Conservation (phyloP, 2,329 filamentous ascomycete genomes). For the Pseudocercospora eumusae region DNA sequence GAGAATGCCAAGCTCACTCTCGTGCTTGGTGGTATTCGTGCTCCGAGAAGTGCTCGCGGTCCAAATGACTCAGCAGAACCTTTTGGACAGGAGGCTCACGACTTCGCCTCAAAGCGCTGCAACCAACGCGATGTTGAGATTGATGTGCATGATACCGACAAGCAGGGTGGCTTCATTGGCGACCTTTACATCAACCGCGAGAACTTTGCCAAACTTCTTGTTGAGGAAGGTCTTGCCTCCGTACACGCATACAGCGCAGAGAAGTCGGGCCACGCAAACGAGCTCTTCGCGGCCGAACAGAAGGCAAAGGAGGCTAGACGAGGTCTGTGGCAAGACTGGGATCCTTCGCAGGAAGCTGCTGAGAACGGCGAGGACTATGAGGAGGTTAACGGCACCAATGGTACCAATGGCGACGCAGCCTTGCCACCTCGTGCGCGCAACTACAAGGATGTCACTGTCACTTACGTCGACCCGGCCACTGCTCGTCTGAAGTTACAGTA, state of each 20-base stretch:
- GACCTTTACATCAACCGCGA: slow-evolving; percentile 91
- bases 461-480: slow-evolving; percentile 75
- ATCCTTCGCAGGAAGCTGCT: slow-evolving; percentile 79
- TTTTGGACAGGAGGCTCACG: slow-evolving; percentile 91
- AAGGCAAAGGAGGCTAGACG: slow-evolving; percentile 86
- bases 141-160: slow-evolving; percentile 91
- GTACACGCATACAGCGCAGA: slow-evolving; percentile 96
- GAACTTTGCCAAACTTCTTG: slow-evolving; percentile 88
- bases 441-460: slow-evolving; percentile 91
- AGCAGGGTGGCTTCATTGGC: slow-evolving; percentile 95
- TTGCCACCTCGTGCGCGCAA: slow-evolving; percentile 70
- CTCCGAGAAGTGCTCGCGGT: slow-evolving; percentile 80
- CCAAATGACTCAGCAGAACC: slow-evolving; percentile 82
- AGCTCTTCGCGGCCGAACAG: slow-evolving; percentile 84
- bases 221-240: slow-evolving; percentile 90
- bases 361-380: slow-evolving; percentile 46
- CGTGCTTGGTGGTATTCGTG: slow-evolving; percentile 88
- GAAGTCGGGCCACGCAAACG: slow-evolving; percentile 84
- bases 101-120: slow-evolving; percentile 83
- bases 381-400: slow-evolving; percentile 51
- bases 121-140: slow-evolving; percentile 96
- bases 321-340: slow-evolving; percentile 91
- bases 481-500: slow-evolving; percentile 89
- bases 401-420: slow-evolving; percentile 51
- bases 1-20: slow-evolving; percentile 94